Conservation (phyloP, 2,329 filamentous ascomycete species). For the Periconia digitata region DNA sequence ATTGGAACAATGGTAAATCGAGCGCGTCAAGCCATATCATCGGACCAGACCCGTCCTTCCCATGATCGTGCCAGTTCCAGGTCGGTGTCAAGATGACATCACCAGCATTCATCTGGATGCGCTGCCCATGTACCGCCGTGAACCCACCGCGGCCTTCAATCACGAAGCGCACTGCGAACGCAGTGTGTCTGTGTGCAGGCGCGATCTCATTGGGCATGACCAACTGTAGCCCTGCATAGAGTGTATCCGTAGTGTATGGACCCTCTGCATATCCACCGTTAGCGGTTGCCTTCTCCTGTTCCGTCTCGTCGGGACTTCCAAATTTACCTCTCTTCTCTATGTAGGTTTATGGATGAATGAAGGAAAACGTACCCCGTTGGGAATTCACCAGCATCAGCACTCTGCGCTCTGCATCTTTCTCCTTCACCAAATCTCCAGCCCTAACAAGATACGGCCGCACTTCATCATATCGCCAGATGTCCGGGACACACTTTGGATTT, state of each 20-base stretch:
- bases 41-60: constrained; percentile 57
- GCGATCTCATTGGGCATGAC: constrained; percentile 60
- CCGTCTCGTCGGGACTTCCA: background rate
- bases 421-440: constrained; percentile 41
- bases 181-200: constrained; percentile 58
- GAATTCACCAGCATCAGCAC: constrained; percentile 49
- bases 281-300: background rate
- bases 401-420: constrained; percentile 42
- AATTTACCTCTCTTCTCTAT: background rate
- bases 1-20: constrained; percentile 55
- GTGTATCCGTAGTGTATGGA: constrained; percentile 60
- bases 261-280: constrained; percentile 45
- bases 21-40: constrained; percentile 62
- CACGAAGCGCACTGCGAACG: constrained; percentile 60
- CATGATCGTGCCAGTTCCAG: constrained; percentile 62
- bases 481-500: constrained; percentile 46
- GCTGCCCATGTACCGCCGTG: constrained; percentile 58
- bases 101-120: constrained; percentile 55
- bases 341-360: background rate
- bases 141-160: constrained; percentile 60
- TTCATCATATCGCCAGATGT: constrained; percentile 41
- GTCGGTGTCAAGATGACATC: constrained; percentile 61
- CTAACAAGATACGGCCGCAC: constrained; percentile 39
- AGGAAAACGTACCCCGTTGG: constrained; percentile 21
- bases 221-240: constrained; percentile 60